Evolutionary conservation across 345 rosid genomes (phyloP), one percentile per base, ranked within the genome.

Genomic region (Erysimum cheiranthoides): DNA sequence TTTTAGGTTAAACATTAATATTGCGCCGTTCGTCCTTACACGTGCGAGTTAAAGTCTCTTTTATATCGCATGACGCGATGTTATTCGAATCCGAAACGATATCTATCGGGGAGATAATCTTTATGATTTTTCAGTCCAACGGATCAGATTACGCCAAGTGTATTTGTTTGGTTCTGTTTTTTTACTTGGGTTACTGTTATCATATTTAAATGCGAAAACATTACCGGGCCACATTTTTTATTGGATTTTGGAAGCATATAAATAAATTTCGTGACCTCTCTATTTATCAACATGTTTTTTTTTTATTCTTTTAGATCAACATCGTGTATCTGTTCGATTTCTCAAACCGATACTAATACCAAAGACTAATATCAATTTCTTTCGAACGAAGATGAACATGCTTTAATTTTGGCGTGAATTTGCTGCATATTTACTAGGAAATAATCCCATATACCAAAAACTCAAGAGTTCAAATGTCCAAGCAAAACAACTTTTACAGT

Each of bases 71-170:
- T 45, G 34, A 45, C 14, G 9, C 3, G 43, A 58, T 53, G 10
- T 17, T 39, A 36, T 31, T 31, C 21, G 36, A 52, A 56, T 39
- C 40, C 6, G 51, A 31, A 25, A 53, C 16, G n/a, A 69, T 5
- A 53, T 52, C 27, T 1, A 40, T 27, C 27, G 28, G 9, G 13
- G 28, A 14, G 65, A 58, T 21, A 21, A 21, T 21, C 1, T 34
- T 36, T 18, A 18, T 49, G 8, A 10, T 3, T 50, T 61, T 18
- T 3, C 3, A 8, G 3, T 46, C n/a, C 11, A 12, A 51, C 43
- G 77, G 70, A 11, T 52, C 5, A 54, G 10, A 31, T 5, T 62
- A 0, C 3, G 70, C 70, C 70, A 73, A 45, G 35, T 51, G 0
- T 71, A 10, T 3, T 2, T 10, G 18, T 18, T 52, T 53, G 16